phyloP scores from a whole-genome alignment of 139 green algal genomes.

The Penium margaritaceum region DNA sequence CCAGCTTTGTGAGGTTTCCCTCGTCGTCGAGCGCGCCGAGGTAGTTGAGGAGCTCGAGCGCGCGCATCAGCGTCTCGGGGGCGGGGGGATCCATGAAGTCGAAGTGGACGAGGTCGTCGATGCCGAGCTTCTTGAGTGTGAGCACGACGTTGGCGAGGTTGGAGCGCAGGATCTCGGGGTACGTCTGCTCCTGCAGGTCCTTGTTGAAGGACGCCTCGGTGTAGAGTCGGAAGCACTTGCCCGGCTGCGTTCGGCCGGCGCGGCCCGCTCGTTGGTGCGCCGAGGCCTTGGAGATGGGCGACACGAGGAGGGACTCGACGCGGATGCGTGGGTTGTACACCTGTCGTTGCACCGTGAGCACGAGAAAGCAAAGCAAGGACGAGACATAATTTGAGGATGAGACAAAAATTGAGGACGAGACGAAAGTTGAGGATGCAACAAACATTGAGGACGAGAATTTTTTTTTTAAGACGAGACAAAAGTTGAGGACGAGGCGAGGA shows the following conservation, averaged over 20 bases:
- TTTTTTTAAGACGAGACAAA: too few relatives aligned
- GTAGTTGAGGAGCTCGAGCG: slow-evolving; percentile 99
- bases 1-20: slow-evolving; percentile 81
- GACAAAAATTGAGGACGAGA: too few relatives aligned
- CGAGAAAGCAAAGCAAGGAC: too few relatives aligned
- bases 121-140: slow-evolving; percentile 94
- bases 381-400: too few relatives aligned
- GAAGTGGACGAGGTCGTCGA: slow-evolving; percentile 98
- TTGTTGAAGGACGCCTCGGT: slow-evolving; percentile 88
- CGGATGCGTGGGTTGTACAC: slow-evolving; percentile 96
- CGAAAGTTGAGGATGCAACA: too few relatives aligned
- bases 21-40: slow-evolving; percentile 96
- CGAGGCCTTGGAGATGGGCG: slow-evolving; percentile 85
- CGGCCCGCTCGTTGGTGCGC: slow-evolving; percentile 90
- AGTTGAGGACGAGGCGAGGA: too few relatives aligned
- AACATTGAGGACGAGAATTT: too few relatives aligned
- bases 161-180: slow-evolving; percentile 96
- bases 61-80: slow-evolving; percentile 96
- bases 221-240: slow-evolving; percentile 97
- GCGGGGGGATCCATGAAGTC: slow-evolving; percentile 99
- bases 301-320: slow-evolving; percentile 94
- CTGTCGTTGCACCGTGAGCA: too few relatives aligned
- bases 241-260: slow-evolving; percentile 86
- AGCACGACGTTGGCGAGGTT: slow-evolving; percentile 95
- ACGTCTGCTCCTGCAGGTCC: slow-evolving; percentile 98